These are phyloP conservation scores for Nicotiana sylvestris DNA, from an alignment of 257 asterid genomes.

Conservation along the genomic window DNA sequence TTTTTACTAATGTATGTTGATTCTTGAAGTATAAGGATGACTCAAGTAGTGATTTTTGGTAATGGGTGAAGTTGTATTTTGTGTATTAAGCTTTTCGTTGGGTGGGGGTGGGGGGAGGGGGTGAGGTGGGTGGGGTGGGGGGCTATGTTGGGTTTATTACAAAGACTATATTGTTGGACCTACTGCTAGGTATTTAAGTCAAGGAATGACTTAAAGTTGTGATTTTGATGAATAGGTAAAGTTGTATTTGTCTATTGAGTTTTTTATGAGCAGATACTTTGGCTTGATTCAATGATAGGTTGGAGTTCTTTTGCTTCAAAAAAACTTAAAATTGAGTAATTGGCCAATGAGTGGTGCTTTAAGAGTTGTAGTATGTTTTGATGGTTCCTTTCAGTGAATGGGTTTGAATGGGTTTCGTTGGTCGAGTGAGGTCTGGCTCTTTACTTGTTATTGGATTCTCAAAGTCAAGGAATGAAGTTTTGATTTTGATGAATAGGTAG, in stretches of 20 bases:
- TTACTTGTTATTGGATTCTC: background rate
- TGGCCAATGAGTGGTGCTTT: background rate
- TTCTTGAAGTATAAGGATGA: background rate
- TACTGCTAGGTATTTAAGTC: background rate
- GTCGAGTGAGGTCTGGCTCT: background rate
- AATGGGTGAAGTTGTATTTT: background rate
- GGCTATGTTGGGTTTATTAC: background rate
- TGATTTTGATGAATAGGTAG: background rate
- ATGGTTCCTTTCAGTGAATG: background rate
- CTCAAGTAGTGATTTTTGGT: background rate
- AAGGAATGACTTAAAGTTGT: background rate
- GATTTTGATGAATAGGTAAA: background rate
- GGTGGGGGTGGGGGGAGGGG: fast-evolving
- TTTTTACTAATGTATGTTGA: conserved; percentile 5
- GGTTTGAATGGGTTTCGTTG: background rate
- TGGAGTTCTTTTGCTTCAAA: background rate
- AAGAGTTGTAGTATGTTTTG: background rate
- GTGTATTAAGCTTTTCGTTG: background rate
- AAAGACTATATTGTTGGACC: no score
- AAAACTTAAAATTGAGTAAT: background rate
- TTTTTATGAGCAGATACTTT: background rate
- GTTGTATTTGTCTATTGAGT: background rate
- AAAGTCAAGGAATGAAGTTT: background rate
- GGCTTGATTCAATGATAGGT: background rate
- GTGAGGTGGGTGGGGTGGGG: no score